Conservation (phyloP, 345 rosid genomes). For the Abelmoschus esculentus region DNA sequence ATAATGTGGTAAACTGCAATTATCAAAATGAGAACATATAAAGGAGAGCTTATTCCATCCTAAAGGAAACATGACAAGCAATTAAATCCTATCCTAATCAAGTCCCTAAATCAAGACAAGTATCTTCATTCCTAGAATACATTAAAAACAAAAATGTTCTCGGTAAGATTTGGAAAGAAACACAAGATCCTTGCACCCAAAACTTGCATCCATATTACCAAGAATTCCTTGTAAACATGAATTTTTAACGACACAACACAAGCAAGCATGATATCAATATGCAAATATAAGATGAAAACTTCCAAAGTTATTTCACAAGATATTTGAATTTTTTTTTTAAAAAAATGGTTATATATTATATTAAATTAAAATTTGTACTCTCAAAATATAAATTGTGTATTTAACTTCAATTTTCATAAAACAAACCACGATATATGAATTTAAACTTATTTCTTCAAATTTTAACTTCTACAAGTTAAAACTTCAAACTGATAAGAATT, state of each 20-base stretch:
- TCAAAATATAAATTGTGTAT: too few relatives aligned
- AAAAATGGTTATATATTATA: too few relatives aligned
- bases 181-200: neutral
- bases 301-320: neutral
- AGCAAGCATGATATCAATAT: neutral
- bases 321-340: too few relatives aligned
- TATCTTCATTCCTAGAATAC: neutral
- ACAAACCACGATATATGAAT: too few relatives aligned
- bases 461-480: too few relatives aligned
- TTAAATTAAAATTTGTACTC: too few relatives aligned
- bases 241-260: neutral
- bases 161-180: neutral
- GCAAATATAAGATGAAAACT: neutral
- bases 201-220: neutral
- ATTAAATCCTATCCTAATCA: neutral
- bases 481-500: too few relatives aligned
- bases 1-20: neutral
- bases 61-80: neutral
- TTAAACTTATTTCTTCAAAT: too few relatives aligned
- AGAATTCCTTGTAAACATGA: neutral
- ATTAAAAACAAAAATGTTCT: neutral
- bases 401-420: too few relatives aligned
- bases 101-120: neutral
- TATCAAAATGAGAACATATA: neutral
- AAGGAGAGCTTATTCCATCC: neutral